Conservation (phyloP, 1,284 basidiomycete species). For the Crucibulum cyathiforme region DNA sequence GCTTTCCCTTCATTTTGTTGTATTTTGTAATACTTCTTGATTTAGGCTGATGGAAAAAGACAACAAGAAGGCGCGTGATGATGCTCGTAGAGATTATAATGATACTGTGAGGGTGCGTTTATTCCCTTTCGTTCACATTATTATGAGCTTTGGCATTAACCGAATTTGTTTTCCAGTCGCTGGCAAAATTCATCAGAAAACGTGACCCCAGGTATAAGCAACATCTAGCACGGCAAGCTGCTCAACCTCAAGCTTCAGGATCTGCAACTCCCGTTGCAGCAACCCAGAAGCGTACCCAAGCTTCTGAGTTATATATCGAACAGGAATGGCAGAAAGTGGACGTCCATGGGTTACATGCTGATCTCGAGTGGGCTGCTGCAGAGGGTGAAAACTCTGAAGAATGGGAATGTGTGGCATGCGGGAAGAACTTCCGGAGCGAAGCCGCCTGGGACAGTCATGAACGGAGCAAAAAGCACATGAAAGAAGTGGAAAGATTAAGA, state of each 20-base stretch:
- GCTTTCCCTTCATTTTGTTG: neutral
- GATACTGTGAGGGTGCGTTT: conserved; percentile 81
- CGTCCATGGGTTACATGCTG: conserved; percentile 51
- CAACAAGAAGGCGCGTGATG: conserved; percentile 91
- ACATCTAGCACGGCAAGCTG: conserved; percentile 61
- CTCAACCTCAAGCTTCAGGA: neutral
- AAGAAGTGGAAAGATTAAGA: conserved; percentile 80
- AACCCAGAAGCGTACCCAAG: conserved; percentile 22
- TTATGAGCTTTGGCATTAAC: neutral
- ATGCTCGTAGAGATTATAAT: conserved; percentile 91
- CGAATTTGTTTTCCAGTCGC: conserved; percentile 60
- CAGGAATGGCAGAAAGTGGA: conserved; percentile 85
- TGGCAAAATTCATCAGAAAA: conserved; percentile 89
- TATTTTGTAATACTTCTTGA: conserved; percentile 7
- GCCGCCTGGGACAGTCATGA: conserved; percentile 98
- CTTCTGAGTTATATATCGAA: conserved; percentile 61
- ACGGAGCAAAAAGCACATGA: conserved; percentile 93
- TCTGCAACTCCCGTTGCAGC: conserved; percentile 23
- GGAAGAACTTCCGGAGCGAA: conserved; percentile 90
- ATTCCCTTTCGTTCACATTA: conserved; percentile 3
- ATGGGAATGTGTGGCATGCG: conserved; percentile 97
- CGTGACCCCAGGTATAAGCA: conserved; percentile 92
- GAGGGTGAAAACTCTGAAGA: conserved; percentile 77
- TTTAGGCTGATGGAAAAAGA: conserved; percentile 92
- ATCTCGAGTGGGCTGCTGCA: conserved; percentile 72